A percentile compares a stretch with the other conserved stretches of the same genome.
Conservation (phyloP, 495 filamentous ascomycete genomes). For the Immersiella caudata region DNA sequence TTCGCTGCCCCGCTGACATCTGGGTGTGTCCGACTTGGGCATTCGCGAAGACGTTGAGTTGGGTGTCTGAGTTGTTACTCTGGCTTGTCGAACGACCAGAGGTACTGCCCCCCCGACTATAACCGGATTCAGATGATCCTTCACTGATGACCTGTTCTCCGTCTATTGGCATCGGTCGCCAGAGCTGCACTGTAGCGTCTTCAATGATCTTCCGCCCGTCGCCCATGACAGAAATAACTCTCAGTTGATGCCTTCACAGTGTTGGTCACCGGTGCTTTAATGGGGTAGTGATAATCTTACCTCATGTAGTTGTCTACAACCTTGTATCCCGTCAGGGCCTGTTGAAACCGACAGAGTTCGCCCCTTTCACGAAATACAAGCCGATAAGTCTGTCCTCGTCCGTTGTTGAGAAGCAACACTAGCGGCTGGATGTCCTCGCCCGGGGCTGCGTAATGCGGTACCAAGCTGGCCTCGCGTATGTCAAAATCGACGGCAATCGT, state of each 20-base stretch:
- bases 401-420: constrained; percentile 9
- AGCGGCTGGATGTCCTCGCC: background rate
- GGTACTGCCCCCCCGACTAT: background rate
- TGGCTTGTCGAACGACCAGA: background rate
- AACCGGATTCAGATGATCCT: background rate
- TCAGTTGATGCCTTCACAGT: background rate
- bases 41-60: too few species aligned
- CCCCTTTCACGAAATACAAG: background rate
- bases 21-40: too few species aligned
- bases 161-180: constrained; percentile 12
- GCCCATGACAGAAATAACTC: constrained; percentile 12
- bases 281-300: background rate
- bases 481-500: constrained; percentile 11
- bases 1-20: too few species aligned
- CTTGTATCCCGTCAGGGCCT: constrained; percentile 18
- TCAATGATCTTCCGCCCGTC: constrained; percentile 9
- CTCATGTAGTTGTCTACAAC: constrained; percentile 17
- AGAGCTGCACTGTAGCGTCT: constrained; percentile 9
- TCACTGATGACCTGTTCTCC: constrained; percentile 3
- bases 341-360: constrained; percentile 16
- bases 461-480: constrained; percentile 6
- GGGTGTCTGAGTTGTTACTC: background rate
- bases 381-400: background rate
- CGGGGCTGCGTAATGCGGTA: constrained; percentile 14
- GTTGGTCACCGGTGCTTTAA: background rate